Percentiles rank a stretch among this genome's conserved stretches.
phyloP scores from a whole-genome alignment of 805 yeast species.

The Yamadazyma philogaea region DNA sequence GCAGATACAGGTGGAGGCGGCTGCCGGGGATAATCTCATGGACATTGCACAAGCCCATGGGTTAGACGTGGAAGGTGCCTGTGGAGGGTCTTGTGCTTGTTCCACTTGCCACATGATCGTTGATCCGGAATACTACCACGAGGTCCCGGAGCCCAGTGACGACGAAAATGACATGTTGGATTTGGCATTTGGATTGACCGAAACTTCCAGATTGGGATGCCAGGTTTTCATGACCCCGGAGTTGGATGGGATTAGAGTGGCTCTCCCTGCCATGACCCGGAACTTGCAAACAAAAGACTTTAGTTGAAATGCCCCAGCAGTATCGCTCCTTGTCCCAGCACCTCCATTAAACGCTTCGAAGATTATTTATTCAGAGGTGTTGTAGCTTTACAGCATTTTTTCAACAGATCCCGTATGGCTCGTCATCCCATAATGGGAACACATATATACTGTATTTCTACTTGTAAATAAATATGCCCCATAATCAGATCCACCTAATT shows the following conservation, averaged over 20 bases:
- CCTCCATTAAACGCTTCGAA: too few species aligned
- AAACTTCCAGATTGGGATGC: slow-evolving; percentile 94
- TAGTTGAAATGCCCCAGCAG: too few species aligned
- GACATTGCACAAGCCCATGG: slow-evolving; percentile 95
- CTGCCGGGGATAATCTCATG: slow-evolving; percentile 86
- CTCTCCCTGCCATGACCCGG: slow-evolving; percentile 96
- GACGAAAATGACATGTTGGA: slow-evolving; percentile 99
- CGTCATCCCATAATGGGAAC: neutral
- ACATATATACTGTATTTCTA: slow-evolving; percentile 5
- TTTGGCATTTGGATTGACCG: slow-evolving; percentile 94
- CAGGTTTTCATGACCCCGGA: slow-evolving; percentile 88
- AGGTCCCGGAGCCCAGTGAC: slow-evolving; percentile 90
- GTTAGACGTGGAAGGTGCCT: slow-evolving; percentile 95
- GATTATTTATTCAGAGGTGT: too few species aligned
- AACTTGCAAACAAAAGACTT: slow-evolving; percentile 84
- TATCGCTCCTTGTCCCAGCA: too few species aligned
- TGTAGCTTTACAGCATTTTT: too few species aligned
- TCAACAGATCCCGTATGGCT: too few species aligned
- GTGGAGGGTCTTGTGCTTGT: slow-evolving; percentile 99
- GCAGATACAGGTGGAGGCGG: slow-evolving; percentile 77
- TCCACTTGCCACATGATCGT: slow-evolving; percentile 96
- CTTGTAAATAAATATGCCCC: slow-evolving; percentile 9
- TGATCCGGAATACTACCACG: slow-evolving; percentile 91
- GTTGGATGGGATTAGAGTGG: slow-evolving; percentile 89
- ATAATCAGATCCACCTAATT: too few species aligned